phyloP scores from a whole-genome alignment of 2,329 filamentous ascomycete genomes.

The Coniochaeta sp. region DNA sequence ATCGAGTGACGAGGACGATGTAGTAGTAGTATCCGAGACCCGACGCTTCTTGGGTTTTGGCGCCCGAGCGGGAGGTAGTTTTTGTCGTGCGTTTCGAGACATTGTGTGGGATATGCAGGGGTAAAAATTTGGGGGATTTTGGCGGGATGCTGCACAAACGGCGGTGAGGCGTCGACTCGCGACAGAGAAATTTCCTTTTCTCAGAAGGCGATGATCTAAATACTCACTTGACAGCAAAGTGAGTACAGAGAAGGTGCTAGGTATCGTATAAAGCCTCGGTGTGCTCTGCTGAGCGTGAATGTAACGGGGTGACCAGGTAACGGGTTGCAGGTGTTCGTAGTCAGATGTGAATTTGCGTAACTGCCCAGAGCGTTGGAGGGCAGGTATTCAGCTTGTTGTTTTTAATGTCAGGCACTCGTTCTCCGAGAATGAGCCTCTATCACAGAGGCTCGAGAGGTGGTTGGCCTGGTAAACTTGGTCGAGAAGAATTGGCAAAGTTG shows the following conservation, averaged over 20 bases:
- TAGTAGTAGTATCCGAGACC: constrained; percentile 28
- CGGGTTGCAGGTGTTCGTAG: not conserved
- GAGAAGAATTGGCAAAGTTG: constrained; percentile 49
- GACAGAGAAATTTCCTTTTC: not conserved
- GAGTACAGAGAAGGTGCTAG: not conserved
- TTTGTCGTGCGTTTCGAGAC: constrained; percentile 47
- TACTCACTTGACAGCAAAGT: not conserved
- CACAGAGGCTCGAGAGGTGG: constrained; percentile 28
- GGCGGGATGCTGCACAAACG: constrained; percentile 21
- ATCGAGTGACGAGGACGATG: constrained; percentile 44
- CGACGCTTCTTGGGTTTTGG: constrained; percentile 38
- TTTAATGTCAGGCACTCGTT: constrained; percentile 30
- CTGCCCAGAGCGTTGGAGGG: not conserved
- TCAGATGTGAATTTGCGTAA: not conserved
- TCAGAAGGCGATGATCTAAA: not conserved
- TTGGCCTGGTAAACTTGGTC: constrained; percentile 62
- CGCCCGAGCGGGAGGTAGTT: constrained; percentile 27
- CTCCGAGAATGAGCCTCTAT: constrained; percentile 5
- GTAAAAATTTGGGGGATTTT: constrained; percentile 9
- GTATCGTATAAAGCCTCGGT: not conserved
- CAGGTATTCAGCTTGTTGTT: constrained; percentile 15
- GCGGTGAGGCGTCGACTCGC: constrained; percentile 21
- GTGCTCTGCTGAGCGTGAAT: not conserved
- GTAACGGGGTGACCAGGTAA: not conserved
- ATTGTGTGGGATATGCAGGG: constrained; percentile 27